These are phyloP conservation scores for Hemileia vastatrix DNA, from an alignment of 1,284 basidiomycete species.

Conservation along the genomic window DNA sequence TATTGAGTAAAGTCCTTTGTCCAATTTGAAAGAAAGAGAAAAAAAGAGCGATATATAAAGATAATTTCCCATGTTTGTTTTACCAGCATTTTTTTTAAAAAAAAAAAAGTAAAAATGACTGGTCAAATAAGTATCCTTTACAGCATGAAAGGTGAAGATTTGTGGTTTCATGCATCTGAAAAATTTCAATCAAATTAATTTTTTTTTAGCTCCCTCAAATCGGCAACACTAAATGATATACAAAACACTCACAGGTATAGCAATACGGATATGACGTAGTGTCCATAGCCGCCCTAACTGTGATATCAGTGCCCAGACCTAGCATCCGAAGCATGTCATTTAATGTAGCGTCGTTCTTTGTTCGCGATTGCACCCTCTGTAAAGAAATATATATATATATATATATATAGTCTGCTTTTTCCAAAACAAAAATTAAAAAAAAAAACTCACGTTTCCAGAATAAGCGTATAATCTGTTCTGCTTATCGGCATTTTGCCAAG, in stretches of 20 bases:
- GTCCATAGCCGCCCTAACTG: constrained; percentile 7
- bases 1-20: no score
- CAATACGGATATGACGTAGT: constrained; percentile 13
- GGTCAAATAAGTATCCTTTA: no score
- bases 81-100: no score
- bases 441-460: constrained; percentile 8
- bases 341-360: constrained; percentile 8
- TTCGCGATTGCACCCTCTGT: constrained; percentile 4
- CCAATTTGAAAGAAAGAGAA: no score
- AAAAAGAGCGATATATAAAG: no score
- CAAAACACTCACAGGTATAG: constrained; percentile 6
- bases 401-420: neutral
- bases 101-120: no score
- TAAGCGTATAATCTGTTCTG: neutral
- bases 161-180: no score
- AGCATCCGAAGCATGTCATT: constrained; percentile 8
- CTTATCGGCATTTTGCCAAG: constrained; percentile 14
- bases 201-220: no score
- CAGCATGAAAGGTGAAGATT: no score
- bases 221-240: no score
- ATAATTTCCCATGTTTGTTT: no score
- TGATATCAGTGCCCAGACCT: constrained; percentile 2
- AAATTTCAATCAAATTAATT: no score
- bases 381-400: neutral
- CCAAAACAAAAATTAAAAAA: neutral